Base-by-base conservation (phyloP, 345 rosid species). In the Eucalyptus urophylla region DNA sequence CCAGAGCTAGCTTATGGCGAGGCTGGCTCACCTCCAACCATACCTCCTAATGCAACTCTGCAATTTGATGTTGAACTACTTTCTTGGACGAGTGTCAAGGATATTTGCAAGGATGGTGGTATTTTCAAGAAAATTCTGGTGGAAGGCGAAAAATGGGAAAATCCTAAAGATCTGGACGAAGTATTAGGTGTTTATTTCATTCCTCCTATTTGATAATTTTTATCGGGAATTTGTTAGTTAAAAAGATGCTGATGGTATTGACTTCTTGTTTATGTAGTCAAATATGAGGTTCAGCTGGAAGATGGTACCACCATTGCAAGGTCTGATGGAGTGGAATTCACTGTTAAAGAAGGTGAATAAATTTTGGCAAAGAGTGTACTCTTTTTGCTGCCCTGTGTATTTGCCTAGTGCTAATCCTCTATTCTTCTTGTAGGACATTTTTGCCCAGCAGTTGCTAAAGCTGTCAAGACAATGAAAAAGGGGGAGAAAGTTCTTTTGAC, bases 381-480 rank as follows among this genome's bases (percentile, higher is more conserved):
- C 31, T 45, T 60, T 69, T 60, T 86, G 13, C 86, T n/a, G 27
- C 17, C 60, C 80, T 76, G 8, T 12, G 27, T 44, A 76, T 40
- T 40, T 76, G 85, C 25, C 14, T 76, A 76, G 47, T 76, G 45
- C 47, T 76, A 76, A 76, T 22, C 83, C 47, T 40, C 9, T 4
- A 11, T 37, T 89, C 76, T 33, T 33, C 27, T 8, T 83, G 31
- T 67, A 97, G 99, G 98, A 88, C 91, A 94, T 89, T 96, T 98
- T 91, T 98, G 98, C 86, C 99, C 97, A 49, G 99, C 99, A 6
- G 81, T 98, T 89, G 80, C 96, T 1, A 95, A 87, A 89, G 98
- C 99, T 80, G 96, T 97, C 80, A 96, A 97, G 93, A 96, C 99
- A 76, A 97, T 98, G 99, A 98, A 98, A 89, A 96, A 93, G 89